Conservation (phyloP, 129 eudicot genomes). For the Glebionis coronaria region DNA sequence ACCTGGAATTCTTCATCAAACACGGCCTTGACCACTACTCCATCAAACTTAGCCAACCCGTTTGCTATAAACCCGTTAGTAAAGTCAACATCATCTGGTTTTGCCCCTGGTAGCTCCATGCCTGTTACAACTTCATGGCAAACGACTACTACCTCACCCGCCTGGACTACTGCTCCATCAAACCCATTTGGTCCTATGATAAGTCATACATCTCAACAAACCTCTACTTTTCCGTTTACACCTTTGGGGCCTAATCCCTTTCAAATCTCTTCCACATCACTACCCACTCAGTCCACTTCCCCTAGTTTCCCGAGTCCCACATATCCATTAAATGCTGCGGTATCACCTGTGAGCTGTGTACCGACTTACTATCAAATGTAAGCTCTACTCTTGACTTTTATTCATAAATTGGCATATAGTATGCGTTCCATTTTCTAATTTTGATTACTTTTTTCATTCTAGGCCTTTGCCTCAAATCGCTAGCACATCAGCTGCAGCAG, state of each 20-base stretch:
- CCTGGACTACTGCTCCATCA: constrained; percentile 12
- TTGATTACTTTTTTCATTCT: constrained; percentile 1
- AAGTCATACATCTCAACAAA: neutral
- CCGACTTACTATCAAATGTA: constrained; percentile 17
- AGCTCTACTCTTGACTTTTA: constrained; percentile 20
- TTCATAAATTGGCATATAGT: neutral
- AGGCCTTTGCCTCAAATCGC: constrained; percentile 28
- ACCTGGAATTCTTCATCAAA: constrained; percentile 15
- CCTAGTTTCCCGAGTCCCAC: too few species aligned
- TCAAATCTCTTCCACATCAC: constrained; percentile 21
- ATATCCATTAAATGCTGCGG: neutral
- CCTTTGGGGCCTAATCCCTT: constrained; percentile 7
- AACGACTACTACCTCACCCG: too few species aligned
- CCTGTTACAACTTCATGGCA: too few species aligned
- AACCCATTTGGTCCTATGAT: constrained; percentile 1
- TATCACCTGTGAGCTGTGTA: constrained; percentile 8
- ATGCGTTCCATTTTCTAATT: neutral
- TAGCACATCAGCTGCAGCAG: constrained; percentile 19
- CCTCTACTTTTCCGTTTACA: constrained; percentile 2
- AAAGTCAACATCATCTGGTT: too few species aligned
- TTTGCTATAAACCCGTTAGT: too few species aligned
- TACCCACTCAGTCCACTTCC: too few species aligned
- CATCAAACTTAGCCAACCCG: too few species aligned
- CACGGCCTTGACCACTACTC: neutral
- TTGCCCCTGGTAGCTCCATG: too few species aligned